phyloP scores from a whole-genome alignment of 1,139 yeast genomes.

The Geotrichum candidum region DNA sequence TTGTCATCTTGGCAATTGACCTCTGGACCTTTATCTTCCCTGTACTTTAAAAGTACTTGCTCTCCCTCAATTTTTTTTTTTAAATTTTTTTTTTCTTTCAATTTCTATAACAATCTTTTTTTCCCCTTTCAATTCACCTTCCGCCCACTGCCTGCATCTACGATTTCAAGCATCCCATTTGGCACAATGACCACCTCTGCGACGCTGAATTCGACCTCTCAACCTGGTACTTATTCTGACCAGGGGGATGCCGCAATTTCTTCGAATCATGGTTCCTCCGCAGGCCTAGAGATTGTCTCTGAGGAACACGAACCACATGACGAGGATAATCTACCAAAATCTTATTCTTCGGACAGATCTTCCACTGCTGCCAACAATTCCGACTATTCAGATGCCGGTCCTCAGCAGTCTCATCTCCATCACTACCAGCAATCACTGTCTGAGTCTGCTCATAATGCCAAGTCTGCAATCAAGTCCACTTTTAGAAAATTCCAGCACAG shows the following conservation, averaged over 20 bases:
- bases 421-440: slow-evolving; percentile 10
- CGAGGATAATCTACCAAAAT: not conserved
- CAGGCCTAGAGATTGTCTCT: not conserved
- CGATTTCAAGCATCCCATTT: not conserved
- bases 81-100: not conserved
- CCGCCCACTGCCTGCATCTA: not conserved
- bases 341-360: not conserved
- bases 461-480: slow-evolving; percentile 7
- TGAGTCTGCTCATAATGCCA: slow-evolving; percentile 11
- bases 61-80: not conserved
- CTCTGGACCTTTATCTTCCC: too few relatives aligned
- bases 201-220: not conserved
- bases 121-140: not conserved
- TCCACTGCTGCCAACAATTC: not conserved
- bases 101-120: not conserved
- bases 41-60: not conserved
- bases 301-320: slow-evolving; percentile 4
- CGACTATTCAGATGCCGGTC: not conserved
- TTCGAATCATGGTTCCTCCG: not conserved
- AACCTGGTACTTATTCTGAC: not conserved
- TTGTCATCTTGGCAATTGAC: too few relatives aligned
- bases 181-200: not conserved
- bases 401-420: not conserved
- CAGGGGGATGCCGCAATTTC: not conserved
- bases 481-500: slow-evolving; percentile 7